Percentiles rank a stretch among this genome's conserved stretches.
phyloP scores from a whole-genome alignment of 805 yeast species.

The Kodamaea kaohsiungensis region DNA sequence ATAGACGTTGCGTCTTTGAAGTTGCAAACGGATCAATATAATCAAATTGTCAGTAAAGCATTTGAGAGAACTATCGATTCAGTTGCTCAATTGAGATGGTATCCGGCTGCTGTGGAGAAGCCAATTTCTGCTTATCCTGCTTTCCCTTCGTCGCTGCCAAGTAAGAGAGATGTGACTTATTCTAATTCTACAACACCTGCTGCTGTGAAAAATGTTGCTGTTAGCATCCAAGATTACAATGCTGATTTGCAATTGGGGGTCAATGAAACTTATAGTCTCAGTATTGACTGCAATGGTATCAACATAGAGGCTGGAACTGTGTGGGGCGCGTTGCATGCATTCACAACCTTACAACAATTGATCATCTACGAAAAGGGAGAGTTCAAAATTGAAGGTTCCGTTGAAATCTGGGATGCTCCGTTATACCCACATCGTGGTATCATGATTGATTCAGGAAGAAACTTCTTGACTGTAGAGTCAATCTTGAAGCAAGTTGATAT shows the following conservation, averaged over 20 bases:
- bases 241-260: conserved; percentile 36
- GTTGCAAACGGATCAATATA: conserved; percentile 6
- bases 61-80: conserved; percentile 22
- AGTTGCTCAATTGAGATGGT: conserved; percentile 29
- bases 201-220: conserved; percentile 6
- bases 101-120: conserved; percentile 33
- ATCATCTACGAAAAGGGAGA: conserved; percentile 27
- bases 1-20: conserved; percentile 5
- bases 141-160: conserved; percentile 13
- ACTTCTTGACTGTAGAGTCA: conserved; percentile 27
- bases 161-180: neutral
- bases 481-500: conserved; percentile 38
- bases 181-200: neutral
- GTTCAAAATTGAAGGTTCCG: conserved; percentile 33
- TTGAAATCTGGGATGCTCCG: conserved; percentile 36
- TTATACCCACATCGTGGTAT: conserved; percentile 39
- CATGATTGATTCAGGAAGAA: conserved; percentile 41
- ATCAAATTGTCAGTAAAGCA: conserved; percentile 21
- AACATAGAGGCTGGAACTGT: conserved; percentile 30
- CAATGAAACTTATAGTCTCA: conserved; percentile 35
- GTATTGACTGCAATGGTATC: conserved; percentile 17
- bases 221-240: conserved; percentile 19
- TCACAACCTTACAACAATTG: conserved; percentile 42
- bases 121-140: conserved; percentile 22
- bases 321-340: conserved; percentile 46